A percentile compares a stretch with the other conserved stretches of the same genome.
These are phyloP conservation scores for Berkeleyomyces basicola DNA, from an alignment of 2,329 filamentous ascomycete species.

Conservation along the genomic window DNA sequence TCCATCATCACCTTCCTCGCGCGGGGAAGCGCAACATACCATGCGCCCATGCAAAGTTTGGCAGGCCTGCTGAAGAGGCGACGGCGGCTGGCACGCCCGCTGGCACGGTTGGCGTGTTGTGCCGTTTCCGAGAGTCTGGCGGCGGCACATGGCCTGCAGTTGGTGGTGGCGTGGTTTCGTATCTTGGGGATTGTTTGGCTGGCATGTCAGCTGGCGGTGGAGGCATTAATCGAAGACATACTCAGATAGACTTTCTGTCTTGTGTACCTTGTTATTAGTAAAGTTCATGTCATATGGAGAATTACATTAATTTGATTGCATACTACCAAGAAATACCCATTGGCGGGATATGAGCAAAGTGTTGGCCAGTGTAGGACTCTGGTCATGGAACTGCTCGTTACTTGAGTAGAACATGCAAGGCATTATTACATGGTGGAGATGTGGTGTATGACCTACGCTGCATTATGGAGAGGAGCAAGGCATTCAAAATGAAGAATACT, in stretches of 20 bases:
- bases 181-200: conserved; percentile 6
- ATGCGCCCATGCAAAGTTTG: conserved; percentile 4
- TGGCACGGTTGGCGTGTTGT: conserved; percentile 1
- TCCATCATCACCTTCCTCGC: conserved; percentile 6
- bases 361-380: no score
- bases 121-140: neutral
- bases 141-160: neutral
- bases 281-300: neutral
- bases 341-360: neutral
- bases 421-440: neutral
- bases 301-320: neutral
- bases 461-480: neutral
- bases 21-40: neutral
- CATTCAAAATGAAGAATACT: neutral
- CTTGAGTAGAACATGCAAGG: neutral
- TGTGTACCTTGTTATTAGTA: neutral
- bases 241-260: neutral
- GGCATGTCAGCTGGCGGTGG: neutral
- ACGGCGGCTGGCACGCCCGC: neutral
- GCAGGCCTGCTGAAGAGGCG: conserved; percentile 8
- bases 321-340: neutral
- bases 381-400: no score
- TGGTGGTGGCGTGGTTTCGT: neutral
- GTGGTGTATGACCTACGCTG: neutral
- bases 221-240: neutral